These are phyloP conservation scores for Gossypium gossypioides DNA, from an alignment of 441 rosid genomes.

Conservation along the genomic window DNA sequence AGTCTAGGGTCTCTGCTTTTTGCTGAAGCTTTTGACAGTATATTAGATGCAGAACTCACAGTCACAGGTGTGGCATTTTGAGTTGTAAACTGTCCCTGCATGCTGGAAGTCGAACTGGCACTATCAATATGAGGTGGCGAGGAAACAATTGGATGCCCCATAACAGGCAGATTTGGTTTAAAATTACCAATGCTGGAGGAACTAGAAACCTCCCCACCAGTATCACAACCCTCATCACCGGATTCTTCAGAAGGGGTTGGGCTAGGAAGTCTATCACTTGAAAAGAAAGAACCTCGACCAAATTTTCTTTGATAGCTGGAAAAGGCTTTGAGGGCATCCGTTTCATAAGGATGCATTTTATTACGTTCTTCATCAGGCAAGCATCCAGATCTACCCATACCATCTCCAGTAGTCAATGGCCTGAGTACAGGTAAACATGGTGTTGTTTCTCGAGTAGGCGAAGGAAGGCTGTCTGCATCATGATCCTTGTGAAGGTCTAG, in stretches of 20 bases:
- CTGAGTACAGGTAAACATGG: slow-evolving; percentile 37
- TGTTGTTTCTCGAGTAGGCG: slow-evolving; percentile 72
- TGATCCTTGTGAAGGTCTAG: slow-evolving; percentile 93
- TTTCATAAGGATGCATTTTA: slow-evolving; percentile 58
- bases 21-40: slow-evolving; percentile 39
- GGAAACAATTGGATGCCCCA: slow-evolving; percentile 28
- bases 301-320: slow-evolving; percentile 75
- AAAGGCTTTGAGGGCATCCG: slow-evolving; percentile 64
- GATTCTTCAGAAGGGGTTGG: slow-evolving; percentile 93
- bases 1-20: slow-evolving; percentile 93
- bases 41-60: slow-evolving; percentile 26
- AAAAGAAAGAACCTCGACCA: slow-evolving; percentile 37
- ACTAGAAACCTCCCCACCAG: slow-evolving; percentile 65
- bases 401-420: slow-evolving; percentile 29
- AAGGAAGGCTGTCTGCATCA: slow-evolving; percentile 88
- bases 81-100: slow-evolving; percentile 23
- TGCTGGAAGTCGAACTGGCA: slow-evolving; percentile 4
- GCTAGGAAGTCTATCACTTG: slow-evolving; percentile 66
- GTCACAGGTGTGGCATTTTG: slow-evolving; percentile 24
- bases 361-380: slow-evolving; percentile 25
- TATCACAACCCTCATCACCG: slow-evolving; percentile 42
- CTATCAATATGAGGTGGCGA: slow-evolving; percentile 14
- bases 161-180: slow-evolving; percentile 23
- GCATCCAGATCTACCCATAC: slow-evolving; percentile 26
- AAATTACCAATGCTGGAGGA: slow-evolving; percentile 20